Evolutionary conservation across 73 alveolate species (phyloP).

Genomic region (Effrenium voratum): DNA sequence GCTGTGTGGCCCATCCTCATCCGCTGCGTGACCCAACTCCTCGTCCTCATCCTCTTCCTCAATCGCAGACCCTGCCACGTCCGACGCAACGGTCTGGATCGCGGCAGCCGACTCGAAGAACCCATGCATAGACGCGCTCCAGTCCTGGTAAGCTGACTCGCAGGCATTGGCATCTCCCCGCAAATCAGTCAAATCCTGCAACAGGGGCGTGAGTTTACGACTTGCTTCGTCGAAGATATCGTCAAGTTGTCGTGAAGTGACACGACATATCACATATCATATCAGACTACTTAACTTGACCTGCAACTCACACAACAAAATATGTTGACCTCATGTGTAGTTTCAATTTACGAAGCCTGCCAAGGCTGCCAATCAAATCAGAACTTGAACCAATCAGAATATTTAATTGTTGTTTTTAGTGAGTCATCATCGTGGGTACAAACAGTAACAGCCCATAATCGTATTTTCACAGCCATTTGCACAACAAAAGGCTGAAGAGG

Average conservation of each 20-base stretch:
- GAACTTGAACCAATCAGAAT: background rate
- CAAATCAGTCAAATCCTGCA: background rate
- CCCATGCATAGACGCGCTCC: background rate
- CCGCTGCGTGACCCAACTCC: background rate
- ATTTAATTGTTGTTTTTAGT: background rate
- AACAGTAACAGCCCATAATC: background rate
- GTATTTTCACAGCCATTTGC: too few species aligned
- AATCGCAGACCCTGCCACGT: background rate
- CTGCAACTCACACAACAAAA: background rate
- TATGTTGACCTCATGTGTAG: background rate
- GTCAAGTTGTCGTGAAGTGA: too few species aligned
- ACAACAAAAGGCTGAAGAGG: too few species aligned
- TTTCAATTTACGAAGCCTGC: background rate
- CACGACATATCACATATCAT: background rate
- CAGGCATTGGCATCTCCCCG: background rate
- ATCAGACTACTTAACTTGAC: background rate
- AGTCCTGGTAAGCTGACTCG: background rate
- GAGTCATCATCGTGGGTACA: background rate
- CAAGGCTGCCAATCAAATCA: background rate
- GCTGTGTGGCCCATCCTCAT: background rate
- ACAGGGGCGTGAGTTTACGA: too few species aligned
- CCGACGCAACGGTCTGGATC: background rate
- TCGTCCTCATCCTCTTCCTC: background rate
- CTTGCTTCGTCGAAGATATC: too few species aligned
- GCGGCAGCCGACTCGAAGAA: background rate